Conservation (phyloP, 163 green algal genomes). For the Scenedesmus sp. region DNA sequence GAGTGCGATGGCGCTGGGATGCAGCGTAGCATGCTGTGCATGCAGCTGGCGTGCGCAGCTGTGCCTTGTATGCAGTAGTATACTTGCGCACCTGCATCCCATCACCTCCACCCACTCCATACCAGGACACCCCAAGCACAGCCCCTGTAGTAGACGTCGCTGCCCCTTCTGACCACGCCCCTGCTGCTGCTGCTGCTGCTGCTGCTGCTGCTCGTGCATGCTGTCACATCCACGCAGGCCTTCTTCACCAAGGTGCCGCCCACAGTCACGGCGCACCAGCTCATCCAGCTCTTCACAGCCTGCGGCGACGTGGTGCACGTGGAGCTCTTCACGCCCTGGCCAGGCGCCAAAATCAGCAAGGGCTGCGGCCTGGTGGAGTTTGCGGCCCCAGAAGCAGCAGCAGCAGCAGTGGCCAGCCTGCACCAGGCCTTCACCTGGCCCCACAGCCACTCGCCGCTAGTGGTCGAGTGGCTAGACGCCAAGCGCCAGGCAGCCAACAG, state of each 20-base stretch:
- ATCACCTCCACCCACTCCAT: too few species aligned
- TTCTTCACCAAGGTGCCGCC: conserved; percentile 50
- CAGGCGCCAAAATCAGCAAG: conserved; percentile 44
- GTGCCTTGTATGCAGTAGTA: too few species aligned
- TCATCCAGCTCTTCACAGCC: conserved; percentile 48
- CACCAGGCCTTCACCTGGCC: conserved; percentile 50
- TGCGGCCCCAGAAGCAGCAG: neutral
- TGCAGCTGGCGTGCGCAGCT: neutral
- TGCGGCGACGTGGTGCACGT: conserved; percentile 40
- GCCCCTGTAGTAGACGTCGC: too few species aligned
- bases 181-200: neutral
- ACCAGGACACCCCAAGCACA: too few species aligned
- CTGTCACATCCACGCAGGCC: neutral
- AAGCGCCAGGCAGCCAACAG: conserved; percentile 25
- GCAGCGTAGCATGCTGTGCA: neutral
- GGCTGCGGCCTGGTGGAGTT: conserved; percentile 49
- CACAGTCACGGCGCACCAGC: conserved; percentile 43
- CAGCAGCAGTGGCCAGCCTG: conserved; percentile 40
- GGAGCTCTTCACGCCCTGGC: conserved; percentile 48
- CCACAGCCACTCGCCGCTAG: conserved; percentile 36
- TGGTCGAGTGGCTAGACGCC: conserved; percentile 48
- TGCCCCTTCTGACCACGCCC: too few species aligned
- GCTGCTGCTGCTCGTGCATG: neutral
- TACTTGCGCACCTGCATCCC: too few species aligned
- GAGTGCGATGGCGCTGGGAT: neutral